Base-by-base conservation (phyloP, 2,329 filamentous ascomycete genomes). In the Fusarium pseudocircinatum region DNA sequence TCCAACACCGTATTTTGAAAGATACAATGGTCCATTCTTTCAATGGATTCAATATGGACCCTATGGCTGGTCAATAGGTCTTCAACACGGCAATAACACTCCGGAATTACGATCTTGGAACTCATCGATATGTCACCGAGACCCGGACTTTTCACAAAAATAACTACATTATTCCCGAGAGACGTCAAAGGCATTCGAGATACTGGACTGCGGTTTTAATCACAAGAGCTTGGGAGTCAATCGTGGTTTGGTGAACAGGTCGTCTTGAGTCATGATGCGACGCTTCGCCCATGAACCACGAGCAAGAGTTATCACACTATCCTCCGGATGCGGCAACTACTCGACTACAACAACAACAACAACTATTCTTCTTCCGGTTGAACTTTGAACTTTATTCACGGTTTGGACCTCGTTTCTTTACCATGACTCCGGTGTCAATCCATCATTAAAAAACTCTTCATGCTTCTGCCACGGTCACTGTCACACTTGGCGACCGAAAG, bases 201-300 rank as follows among this genome's bases (percentile, higher is more conserved):
- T 22, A 15, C 12, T n/a, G 30, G n/a, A 26, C n/a, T 20, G 26
- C 20, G 22, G 20, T 28, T 20, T 36, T 16, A 16, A 7, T 57
- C n/a, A 26, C 15, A 58, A 69, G 67, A 69, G 66, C 59, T 70
- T 70, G 66, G 67, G 28, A 22, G n/a, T 58, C n/a, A 42, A 26
- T 40, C 13, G 32, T 37, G 36, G n/a, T 46, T n/a, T 36, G 24
- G 57, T 43, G 50, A 18, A 37, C 30, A 32, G 52, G 66, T 39
- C 32, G 49, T 69, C 52, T 24, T 64, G 44, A 53, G 42, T 59
- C 50, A 65, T 59, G 22, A 11, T 20, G 16, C n/a, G 36, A 43
- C 24, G 12, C 13, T 15, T 44, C 24, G 26, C 44, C 24, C 26
- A 69, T 59, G 66, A 43, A 40, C 43, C 46, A 65, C 42, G 66